Percentiles rank a stretch among this genome's conserved stretches.
phyloP scores from a whole-genome alignment of 1,284 basidiomycete genomes.

The Agroathelia rolfsii region DNA sequence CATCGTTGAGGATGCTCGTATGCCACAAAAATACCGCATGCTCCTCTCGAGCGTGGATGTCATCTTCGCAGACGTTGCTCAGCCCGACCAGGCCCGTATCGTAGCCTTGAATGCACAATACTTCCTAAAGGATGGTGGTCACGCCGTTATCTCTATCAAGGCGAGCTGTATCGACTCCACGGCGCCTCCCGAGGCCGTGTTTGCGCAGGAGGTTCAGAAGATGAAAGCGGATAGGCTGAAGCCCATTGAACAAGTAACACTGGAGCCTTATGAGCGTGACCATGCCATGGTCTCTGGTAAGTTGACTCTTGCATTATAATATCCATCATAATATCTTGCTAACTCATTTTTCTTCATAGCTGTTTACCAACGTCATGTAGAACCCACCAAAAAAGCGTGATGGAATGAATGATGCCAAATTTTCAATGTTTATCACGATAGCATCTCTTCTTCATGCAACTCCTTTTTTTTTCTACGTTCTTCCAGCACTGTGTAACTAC shows the following conservation, averaged over 20 bases:
- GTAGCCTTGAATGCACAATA: constrained; percentile 89
- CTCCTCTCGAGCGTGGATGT: constrained; percentile 89
- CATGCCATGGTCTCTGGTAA: constrained; percentile 74
- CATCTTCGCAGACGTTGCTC: constrained; percentile 96
- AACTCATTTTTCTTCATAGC: too few species aligned
- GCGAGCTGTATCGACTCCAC: constrained; percentile 99
- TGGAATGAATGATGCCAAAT: not conserved
- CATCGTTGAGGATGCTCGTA: constrained; percentile 94
- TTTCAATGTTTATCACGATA: not conserved
- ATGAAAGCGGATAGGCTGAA: constrained; percentile 80
- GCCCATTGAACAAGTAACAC: constrained; percentile 88
- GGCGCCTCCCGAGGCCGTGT: constrained; percentile 81
- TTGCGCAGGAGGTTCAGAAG: constrained; percentile 82
- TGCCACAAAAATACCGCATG: constrained; percentile 94
- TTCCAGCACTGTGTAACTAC: too few species aligned
- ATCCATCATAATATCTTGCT: not conserved
- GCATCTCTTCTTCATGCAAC: too few species aligned
- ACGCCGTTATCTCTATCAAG: constrained; percentile 97
- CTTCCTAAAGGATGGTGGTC: constrained; percentile 93
- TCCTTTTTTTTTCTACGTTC: constrained; percentile 5
- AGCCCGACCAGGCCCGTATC: constrained; percentile 97
- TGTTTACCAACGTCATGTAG: constrained; percentile 41
- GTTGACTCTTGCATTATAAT: constrained; percentile 10
- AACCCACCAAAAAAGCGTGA: constrained; percentile 11
- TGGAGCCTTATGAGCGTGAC: constrained; percentile 78